A percentile compares a stretch with the other conserved stretches of the same genome.
Evolutionary conservation across 352 stramenopile species (phyloP).

Genomic region (Phytophthora citrophthora): DNA sequence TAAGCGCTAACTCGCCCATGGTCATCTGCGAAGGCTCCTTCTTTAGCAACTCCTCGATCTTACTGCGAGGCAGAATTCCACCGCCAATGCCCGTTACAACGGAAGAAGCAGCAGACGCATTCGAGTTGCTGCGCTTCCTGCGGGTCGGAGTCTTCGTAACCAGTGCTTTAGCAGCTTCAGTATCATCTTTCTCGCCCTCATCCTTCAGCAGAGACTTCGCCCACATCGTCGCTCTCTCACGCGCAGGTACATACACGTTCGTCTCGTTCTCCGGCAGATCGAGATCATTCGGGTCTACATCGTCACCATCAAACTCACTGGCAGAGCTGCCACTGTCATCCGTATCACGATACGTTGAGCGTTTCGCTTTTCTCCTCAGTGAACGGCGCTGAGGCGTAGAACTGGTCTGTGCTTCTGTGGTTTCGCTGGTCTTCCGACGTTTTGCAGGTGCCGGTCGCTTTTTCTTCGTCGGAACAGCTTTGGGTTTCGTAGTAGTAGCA

Average conservation of each 20-base stretch:
- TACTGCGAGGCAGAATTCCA: conserved; percentile 38
- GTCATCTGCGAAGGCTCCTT: conserved; percentile 86
- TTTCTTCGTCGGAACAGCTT: conserved; percentile 20
- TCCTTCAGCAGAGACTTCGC: conserved; percentile 61
- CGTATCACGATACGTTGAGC: conserved; percentile 47
- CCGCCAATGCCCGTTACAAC: conserved; percentile 38
- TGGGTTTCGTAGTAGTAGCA: conserved; percentile 37
- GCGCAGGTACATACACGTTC: conserved; percentile 68
- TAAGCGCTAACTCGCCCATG: conserved; percentile 82
- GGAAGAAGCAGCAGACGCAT: conserved; percentile 50
- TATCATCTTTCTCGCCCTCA: conserved; percentile 23
- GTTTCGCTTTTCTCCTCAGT: conserved; percentile 56
- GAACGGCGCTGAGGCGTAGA: conserved; percentile 25
- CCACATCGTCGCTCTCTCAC: conserved; percentile 77
- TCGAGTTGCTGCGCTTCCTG: conserved; percentile 69
- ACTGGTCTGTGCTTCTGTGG: conserved; percentile 7
- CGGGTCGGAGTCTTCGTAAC: conserved; percentile 42
- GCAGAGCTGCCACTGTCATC: conserved; percentile 36
- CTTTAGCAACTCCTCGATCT: conserved; percentile 64
- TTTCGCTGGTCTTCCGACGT: conserved; percentile 30
- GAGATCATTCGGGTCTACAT: conserved; percentile 49
- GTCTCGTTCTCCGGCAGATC: conserved; percentile 51
- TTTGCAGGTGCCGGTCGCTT: conserved; percentile 22
- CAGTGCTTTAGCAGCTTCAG: conserved; percentile 29
- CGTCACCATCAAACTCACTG: conserved; percentile 51